These are phyloP conservation scores for Xerocomellus dryophilus DNA, from an alignment of 768 basidiomycete genomes.

Conservation along the genomic window DNA sequence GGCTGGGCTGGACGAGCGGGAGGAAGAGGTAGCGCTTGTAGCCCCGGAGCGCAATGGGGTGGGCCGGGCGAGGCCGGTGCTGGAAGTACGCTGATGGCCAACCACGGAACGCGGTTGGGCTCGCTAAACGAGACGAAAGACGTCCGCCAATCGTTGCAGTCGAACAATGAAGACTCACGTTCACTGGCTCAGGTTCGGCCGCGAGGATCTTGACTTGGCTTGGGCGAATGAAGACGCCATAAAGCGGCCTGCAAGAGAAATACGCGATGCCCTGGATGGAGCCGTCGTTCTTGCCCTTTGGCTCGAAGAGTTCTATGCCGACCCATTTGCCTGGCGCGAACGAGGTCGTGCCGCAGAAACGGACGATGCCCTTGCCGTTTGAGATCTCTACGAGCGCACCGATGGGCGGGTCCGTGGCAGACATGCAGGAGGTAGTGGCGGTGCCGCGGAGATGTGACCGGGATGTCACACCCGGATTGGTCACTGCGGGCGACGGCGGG, in stretches of 20 bases:
- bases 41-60: slow-evolving; percentile 38
- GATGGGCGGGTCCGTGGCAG: slow-evolving; percentile 44
- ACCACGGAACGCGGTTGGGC: slow-evolving; percentile 31
- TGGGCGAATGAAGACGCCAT: slow-evolving; percentile 89
- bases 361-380: slow-evolving; percentile 78
- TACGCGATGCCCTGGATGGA: slow-evolving; percentile 75
- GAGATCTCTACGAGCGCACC: slow-evolving; percentile 78
- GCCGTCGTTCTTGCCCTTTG: slow-evolving; percentile 95
- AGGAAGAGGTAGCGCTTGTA: slow-evolving; percentile 42
- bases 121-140: slow-evolving; percentile 23
- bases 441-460: slow-evolving; percentile 13
- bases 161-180: slow-evolving; percentile 18
- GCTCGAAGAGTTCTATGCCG: slow-evolving; percentile 81
- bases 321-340: slow-evolving; percentile 94
- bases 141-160: not conserved
- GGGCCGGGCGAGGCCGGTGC: slow-evolving; percentile 41
- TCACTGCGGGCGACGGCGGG: slow-evolving; percentile 11
- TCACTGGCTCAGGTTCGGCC: slow-evolving; percentile 24
- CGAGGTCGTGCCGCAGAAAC: slow-evolving; percentile 79
- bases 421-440: slow-evolving; percentile 37
- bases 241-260: slow-evolving; percentile 70
- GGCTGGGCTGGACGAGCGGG: slow-evolving; percentile 64
- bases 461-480: slow-evolving; percentile 6
- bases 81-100: slow-evolving; percentile 64
- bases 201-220: slow-evolving; percentile 75